Base-by-base conservation (phyloP, 495 filamentous ascomycete genomes). In the Glarea lozoyensis region DNA sequence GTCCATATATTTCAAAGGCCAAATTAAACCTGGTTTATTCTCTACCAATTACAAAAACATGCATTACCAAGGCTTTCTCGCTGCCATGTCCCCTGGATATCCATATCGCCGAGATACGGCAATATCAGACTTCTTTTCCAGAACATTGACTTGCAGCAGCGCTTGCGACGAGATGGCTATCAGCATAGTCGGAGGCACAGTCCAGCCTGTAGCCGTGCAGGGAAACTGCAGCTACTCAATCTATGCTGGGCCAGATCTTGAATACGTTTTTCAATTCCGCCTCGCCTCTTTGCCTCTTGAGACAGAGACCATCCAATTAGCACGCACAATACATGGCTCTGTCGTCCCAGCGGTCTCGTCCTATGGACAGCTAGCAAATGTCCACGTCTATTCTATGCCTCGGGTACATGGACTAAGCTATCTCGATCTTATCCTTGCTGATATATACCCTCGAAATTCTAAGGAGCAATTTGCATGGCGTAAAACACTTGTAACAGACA, bases 171-270 rank as follows among this genome's bases (percentile, higher is more conserved):
- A n/a, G n/a, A n/a, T n/a, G n/a, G n/a, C n/a, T n/a, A n/a, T n/a
- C n/a, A n/a, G n/a, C n/a, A n/a, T n/a, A n/a, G n/a, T n/a, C n/a
- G 18, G 53, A 64, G 62, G 56, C 12, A 40, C 51, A 34, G 50
- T 65, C 21, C 50, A 56, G 43, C 59, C 64, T 13, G 57, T 68
- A 16, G 44, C 41, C 12, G 49, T 68, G 16, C 65, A 70, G 46
- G 65, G 66, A 12, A 48, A 46, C 13, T 67, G 65, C 52, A 63
- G 61, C 46, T 70, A 70, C 50, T 57, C 64, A 2, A 60, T 68
- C 34, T 68, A 66, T 34, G 61, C 62, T 17, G 64, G 66, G 27
- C 55, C 48, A 16, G 49, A 60, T 16, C 40, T 42, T 34, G 64
- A 64, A 49, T 65, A 54, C 35, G 61, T 67, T 17, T 59, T 59